Percentiles rank a stretch among this genome's conserved stretches.
These are phyloP conservation scores for Aspergillus costaricaensis DNA, from an alignment of 2,329 filamentous ascomycete genomes.

Conservation along the genomic window DNA sequence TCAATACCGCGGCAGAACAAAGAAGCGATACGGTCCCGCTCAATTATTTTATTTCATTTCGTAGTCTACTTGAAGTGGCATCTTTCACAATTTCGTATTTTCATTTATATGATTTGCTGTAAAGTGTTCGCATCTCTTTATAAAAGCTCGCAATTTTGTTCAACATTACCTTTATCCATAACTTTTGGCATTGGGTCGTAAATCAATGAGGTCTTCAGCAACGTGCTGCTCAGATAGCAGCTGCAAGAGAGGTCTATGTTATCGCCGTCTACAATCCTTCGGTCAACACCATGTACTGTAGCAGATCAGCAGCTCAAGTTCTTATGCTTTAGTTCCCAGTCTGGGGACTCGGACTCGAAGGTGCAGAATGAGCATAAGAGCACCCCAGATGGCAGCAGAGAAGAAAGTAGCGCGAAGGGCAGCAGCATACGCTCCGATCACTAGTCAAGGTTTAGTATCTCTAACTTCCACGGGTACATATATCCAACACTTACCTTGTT, in stretches of 20 bases:
- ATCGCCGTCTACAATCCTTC: background rate
- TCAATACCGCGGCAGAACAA: background rate
- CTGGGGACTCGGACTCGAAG: slow-evolving; percentile 37
- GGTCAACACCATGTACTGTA: background rate
- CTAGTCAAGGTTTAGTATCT: slow-evolving; percentile 29
- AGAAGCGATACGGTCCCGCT: background rate
- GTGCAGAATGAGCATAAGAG: slow-evolving; percentile 37
- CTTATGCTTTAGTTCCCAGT: slow-evolving; percentile 29
- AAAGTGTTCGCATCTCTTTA: background rate
- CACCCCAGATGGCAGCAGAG: slow-evolving; percentile 39
- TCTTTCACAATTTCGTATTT: background rate
- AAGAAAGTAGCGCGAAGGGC: slow-evolving; percentile 42
- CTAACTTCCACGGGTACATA: background rate
- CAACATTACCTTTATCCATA: background rate
- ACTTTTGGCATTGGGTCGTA: background rate
- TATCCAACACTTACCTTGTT: slow-evolving; percentile 45
- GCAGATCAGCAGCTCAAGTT: background rate
- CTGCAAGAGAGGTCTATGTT: background rate
- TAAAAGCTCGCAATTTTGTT: background rate
- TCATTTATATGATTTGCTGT: background rate
- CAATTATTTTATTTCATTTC: background rate
- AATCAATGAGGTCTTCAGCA: slow-evolving; percentile 11
- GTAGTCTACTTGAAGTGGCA: background rate
- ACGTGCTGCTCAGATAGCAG: background rate
- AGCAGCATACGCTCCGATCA: slow-evolving; percentile 39